Base-by-base conservation (phyloP, 768 basidiomycete genomes). In the Cubamyces sp. region DNA sequence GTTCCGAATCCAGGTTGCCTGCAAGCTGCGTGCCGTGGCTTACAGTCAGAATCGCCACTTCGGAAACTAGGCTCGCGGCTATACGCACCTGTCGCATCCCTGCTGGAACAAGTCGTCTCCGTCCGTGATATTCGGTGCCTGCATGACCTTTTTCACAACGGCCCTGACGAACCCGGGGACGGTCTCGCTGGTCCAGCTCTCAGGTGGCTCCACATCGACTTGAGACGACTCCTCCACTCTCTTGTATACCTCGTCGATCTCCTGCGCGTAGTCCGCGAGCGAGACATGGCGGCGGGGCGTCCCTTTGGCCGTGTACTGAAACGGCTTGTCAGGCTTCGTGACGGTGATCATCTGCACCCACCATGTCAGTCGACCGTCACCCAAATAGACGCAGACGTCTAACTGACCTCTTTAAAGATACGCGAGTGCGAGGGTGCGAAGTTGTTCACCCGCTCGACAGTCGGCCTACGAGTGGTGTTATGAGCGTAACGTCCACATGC, bases 71-170 rank as follows among this genome's bases (percentile, higher is more conserved):
- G 18, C 8, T 8, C 23, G 25, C 11, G n/a, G 15, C 28, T 11
- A 3, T 0, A 43, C 1, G 64, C 52, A 78, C 77, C 77, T 78
- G 58, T 80, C 77, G 50, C 77, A 78, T 1, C 79, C 79, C 30
- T 74, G 57, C 49, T 76, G 73, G 60, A 80, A 79, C n/a, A 81
- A 58, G 43, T 79, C 76, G 19, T 74, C 77, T 2, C 70, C 65
- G 57, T 79, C 78, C 7, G 53, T 52, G n/a, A 77, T 49, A 54
- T 54, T 75, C 0, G 55, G 40, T 1, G 58, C 55, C 5, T 51
- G 40, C 61, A 81, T 57, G 8, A 81, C 73, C 40, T 71, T 74
- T 26, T 64, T 47, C 15, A 82, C 74, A 7, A 75, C 73, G 23
- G 54, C 61, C 12, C 73, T 64, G 7, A 79, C 75, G 61, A 74